Conservation (phyloP, 2,329 filamentous ascomycete genomes). For the Diplodia seriata region DNA sequence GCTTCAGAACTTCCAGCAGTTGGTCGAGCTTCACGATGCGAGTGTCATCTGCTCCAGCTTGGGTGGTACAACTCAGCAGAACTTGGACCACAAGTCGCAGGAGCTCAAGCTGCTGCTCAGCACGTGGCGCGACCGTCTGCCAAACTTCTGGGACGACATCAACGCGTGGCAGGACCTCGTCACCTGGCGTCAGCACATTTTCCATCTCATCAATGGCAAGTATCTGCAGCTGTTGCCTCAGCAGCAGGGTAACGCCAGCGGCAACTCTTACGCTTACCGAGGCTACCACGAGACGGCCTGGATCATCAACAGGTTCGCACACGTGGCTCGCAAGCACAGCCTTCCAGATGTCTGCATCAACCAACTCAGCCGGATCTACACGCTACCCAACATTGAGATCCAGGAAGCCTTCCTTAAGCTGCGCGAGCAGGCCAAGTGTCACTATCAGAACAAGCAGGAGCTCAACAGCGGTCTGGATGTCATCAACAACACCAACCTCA, state of each 20-base stretch:
- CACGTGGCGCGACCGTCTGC: conserved; percentile 93
- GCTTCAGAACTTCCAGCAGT: conserved; percentile 95
- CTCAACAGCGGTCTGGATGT: conserved; percentile 93
- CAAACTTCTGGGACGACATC: conserved; percentile 99
- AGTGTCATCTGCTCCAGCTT: conserved; percentile 95
- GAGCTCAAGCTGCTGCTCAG: conserved; percentile 93
- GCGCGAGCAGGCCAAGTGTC: conserved; percentile 97
- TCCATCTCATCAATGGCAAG: conserved; percentile 92
- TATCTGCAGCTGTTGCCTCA: conserved; percentile 86
- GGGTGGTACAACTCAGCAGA: conserved; percentile 79
- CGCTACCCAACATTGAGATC: conserved; percentile 98
- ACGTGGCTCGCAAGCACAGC: conserved; percentile 95
- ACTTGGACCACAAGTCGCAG: conserved; percentile 91
- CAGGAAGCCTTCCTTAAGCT: conserved; percentile 98
- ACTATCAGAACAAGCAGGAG: conserved; percentile 95
- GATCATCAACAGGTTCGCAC: conserved; percentile 99
- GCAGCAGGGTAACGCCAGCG: conserved; percentile 80
- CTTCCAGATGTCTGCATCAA: conserved; percentile 97
- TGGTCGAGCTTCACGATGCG: conserved; percentile 96
- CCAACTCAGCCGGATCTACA: conserved; percentile 97
- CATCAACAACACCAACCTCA: conserved; percentile 99
- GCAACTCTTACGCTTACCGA: conserved; percentile 93
- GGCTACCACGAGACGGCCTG: conserved; percentile 99
- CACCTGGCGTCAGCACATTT: conserved; percentile 99
- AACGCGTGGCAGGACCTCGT: conserved; percentile 99